Base-by-base conservation (phyloP, 306 rosid species). In the Fragaria nilgerrensis region DNA sequence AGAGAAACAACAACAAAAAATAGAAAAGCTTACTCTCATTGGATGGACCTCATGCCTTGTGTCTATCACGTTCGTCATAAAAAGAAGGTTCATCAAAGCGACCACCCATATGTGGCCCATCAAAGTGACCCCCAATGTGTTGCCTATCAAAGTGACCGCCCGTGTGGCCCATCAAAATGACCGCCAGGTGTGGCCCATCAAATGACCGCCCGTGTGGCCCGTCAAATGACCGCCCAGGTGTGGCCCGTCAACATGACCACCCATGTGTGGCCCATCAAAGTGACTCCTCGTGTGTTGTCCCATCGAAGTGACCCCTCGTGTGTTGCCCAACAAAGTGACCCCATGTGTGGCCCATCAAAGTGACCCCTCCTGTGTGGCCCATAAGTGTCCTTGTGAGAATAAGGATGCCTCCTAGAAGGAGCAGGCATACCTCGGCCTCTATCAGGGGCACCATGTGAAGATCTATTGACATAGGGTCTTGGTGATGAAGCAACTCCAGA, bases 41-140 rank as follows among this genome's bases (percentile, higher is more conserved):
- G 72, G 83, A 87, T 81, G 91, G 87, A 11, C 97, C 90, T 92
- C 77, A 79, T 79, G 68, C 92, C 94, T 82, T 74, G 93, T 78
- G 78, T 52, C 77, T 68, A 32, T 85, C 70, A 65, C 47, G 15
- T 19, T 65, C 89, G 73, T 85, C 82, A 37, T 82, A 77, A 36
- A 80, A 50, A 84, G 84, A 86, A n/a, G 90, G 88, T 67, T 87
- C 91, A 58, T 85, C 90, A 82, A 82, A 82, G 66, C 13, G 66
- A 27, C 66, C 9, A 5, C 66, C 36, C 20, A 59, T 59, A 32
- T 58, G 59, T 17, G 90, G 87, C 67, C 87, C 92, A 58, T 86
- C 90, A 82, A 82, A 82, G 66, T 27, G 66, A 27, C 39, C 9
- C 1, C 37, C 36, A 9, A 59, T 25, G 34, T 58, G 59, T 17